Conservation (phyloP, 768 basidiomycete species). For the Neoboletus brunneissimus region DNA sequence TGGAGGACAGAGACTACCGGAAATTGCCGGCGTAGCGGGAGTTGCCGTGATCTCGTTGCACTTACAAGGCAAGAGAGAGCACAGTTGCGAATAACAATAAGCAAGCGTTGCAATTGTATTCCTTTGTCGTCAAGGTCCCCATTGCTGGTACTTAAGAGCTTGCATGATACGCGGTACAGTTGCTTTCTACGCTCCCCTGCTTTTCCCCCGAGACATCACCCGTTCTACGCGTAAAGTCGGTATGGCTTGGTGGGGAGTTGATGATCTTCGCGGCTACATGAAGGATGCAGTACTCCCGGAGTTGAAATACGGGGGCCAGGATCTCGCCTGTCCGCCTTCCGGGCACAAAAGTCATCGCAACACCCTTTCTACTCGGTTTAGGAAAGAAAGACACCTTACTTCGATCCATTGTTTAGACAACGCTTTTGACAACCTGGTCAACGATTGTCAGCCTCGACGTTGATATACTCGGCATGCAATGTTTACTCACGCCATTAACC, state of each 20-base stretch:
- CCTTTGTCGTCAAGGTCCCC: conserved; percentile 19
- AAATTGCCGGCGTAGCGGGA: conserved; percentile 22
- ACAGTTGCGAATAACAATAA: conserved; percentile 20
- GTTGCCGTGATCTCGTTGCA: no score
- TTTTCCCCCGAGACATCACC: not conserved
- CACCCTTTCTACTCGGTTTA: conserved; percentile 33
- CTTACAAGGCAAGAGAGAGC: not conserved
- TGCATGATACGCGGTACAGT: not conserved
- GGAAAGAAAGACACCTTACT: conserved; percentile 31
- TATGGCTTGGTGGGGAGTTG: conserved; percentile 32
- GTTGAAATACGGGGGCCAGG: conserved; percentile 27
- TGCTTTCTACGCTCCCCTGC: not conserved
- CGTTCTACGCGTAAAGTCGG: not conserved
- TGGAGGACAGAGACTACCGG: conserved; percentile 11
- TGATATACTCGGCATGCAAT: not conserved
- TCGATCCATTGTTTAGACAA: conserved; percentile 27
- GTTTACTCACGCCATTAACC: conserved; percentile 1
- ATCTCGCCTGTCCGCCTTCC: conserved; percentile 17
- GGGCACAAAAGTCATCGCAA: conserved; percentile 37
- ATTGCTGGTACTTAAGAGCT: conserved; percentile 12
- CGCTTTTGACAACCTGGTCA: conserved; percentile 29
- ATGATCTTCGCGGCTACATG: conserved; percentile 35
- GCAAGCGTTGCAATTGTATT: conserved; percentile 15
- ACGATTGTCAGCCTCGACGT: conserved; percentile 26
- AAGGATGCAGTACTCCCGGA: conserved; percentile 34